Evolutionary conservation across 306 rosid genomes (phyloP).

Genomic region (Sicyos edulis): DNA sequence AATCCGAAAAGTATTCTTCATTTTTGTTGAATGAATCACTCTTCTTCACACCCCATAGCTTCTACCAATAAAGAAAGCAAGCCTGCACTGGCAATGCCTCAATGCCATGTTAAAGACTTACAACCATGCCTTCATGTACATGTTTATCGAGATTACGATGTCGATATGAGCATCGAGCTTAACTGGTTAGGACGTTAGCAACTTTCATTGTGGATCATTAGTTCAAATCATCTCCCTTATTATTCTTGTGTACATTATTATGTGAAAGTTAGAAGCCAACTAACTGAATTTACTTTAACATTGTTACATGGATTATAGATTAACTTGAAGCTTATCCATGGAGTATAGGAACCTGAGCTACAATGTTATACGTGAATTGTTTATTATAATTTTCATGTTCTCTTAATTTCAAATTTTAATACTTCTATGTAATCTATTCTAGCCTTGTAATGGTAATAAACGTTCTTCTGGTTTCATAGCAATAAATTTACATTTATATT

Average conservation of each 20-base stretch:
- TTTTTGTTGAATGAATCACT: conserved; percentile 5
- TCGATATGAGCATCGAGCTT: not conserved
- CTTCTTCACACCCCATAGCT: not conserved
- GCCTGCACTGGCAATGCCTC: conserved; percentile 16
- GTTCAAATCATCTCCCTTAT: not conserved
- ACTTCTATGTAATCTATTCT: too few species aligned
- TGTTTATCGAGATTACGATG: not conserved
- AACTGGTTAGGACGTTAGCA: not conserved
- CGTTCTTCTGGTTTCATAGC: too few species aligned
- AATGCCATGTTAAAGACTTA: not conserved
- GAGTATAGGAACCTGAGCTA: too few species aligned
- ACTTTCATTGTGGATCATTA: not conserved
- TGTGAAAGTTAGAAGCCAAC: too few species aligned
- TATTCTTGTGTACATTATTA: not conserved
- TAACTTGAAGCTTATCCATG: too few species aligned
- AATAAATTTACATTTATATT: too few species aligned
- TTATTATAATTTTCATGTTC: too few species aligned
- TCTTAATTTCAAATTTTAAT: too few species aligned
- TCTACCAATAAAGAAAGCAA: conserved; percentile 1
- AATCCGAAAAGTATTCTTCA: conserved; percentile 12
- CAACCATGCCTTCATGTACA: not conserved
- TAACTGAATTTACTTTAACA: not conserved
- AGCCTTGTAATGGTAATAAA: too few species aligned
- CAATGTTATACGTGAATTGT: too few species aligned
- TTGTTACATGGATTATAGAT: too few species aligned